Evolutionary conservation across 352 stramenopile species (phyloP).

Genomic region (Phytophthora europaea): DNA sequence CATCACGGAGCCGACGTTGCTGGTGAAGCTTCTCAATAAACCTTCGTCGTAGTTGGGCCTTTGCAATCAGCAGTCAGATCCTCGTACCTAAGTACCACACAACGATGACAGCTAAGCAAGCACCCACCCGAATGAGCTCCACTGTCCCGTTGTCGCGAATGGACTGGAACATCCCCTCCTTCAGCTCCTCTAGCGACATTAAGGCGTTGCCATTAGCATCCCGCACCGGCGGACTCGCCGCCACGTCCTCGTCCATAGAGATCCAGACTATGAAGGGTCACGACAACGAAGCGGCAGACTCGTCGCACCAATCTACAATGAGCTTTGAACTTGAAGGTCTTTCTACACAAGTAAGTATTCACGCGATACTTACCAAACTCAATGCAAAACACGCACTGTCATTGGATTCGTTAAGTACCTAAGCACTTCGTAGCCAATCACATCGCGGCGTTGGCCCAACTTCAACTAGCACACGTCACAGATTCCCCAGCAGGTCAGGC

Average conservation of each 20-base stretch:
- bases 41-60: constrained; percentile 72
- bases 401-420: constrained; percentile 15
- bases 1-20: constrained; percentile 29
- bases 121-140: constrained; percentile 65
- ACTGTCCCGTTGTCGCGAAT: constrained; percentile 72
- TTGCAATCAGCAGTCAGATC: not conserved
- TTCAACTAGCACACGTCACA: constrained; percentile 37
- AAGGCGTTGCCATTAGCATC: constrained; percentile 32
- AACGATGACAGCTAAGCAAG: too few species aligned
- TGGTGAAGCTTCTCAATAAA: constrained; percentile 82
- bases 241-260: constrained; percentile 22
- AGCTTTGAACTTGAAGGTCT: too few species aligned
- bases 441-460: not conserved
- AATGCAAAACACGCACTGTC: constrained; percentile 9
- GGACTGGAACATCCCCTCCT: constrained; percentile 77
- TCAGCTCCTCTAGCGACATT: constrained; percentile 75
- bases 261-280: constrained; percentile 38
- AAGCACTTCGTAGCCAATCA: constrained; percentile 13
- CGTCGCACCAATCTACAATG: not conserved
- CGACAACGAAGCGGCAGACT: not conserved
- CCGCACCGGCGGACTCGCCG: constrained; percentile 1
- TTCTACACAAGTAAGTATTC: too few species aligned
- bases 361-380: too few species aligned
- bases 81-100: not conserved
- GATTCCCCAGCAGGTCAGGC: constrained; percentile 16